Percentiles rank a stretch among this genome's conserved stretches.
These are phyloP conservation scores for Corymbia calophylla DNA, from an alignment of 441 rosid genomes.

Conservation along the genomic window DNA sequence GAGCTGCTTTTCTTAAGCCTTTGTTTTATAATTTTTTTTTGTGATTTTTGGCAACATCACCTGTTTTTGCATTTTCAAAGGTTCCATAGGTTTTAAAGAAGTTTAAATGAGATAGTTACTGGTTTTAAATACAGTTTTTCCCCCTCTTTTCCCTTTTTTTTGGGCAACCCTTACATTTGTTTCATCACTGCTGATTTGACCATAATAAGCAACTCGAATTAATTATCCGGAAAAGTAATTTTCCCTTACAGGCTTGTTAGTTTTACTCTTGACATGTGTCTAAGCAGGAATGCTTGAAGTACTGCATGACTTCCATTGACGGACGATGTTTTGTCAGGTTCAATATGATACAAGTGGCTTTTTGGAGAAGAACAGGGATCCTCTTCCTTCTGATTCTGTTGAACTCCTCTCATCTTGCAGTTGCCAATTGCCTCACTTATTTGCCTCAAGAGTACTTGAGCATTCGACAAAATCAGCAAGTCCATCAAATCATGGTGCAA, in stretches of 20 bases:
- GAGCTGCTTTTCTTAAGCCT: background rate
- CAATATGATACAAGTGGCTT: constrained; percentile 86
- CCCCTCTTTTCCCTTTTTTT: background rate
- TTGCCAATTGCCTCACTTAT: constrained; percentile 40
- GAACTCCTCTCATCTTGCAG: constrained; percentile 63
- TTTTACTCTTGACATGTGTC: background rate
- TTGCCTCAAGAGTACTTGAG: constrained; percentile 37
- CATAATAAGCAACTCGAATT: background rate
- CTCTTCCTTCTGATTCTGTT: constrained; percentile 49
- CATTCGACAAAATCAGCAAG: constrained; percentile 26
- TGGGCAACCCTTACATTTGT: background rate
- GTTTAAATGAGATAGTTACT: background rate
- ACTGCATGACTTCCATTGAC: constrained; percentile 3
- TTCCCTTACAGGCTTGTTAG: background rate
- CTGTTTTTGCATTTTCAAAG: background rate
- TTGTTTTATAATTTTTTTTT: background rate
- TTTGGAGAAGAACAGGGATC: constrained; percentile 90
- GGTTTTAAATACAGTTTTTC: background rate
- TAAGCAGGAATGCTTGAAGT: background rate
- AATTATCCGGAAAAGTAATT: background rate
- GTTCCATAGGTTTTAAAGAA: background rate
- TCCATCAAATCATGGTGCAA: constrained; percentile 14
- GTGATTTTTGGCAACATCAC: background rate
- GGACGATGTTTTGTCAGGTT: constrained; percentile 38
- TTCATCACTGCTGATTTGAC: background rate